Base-by-base conservation (phyloP, 164 flowering plant species). In the Piper betle region DNA sequence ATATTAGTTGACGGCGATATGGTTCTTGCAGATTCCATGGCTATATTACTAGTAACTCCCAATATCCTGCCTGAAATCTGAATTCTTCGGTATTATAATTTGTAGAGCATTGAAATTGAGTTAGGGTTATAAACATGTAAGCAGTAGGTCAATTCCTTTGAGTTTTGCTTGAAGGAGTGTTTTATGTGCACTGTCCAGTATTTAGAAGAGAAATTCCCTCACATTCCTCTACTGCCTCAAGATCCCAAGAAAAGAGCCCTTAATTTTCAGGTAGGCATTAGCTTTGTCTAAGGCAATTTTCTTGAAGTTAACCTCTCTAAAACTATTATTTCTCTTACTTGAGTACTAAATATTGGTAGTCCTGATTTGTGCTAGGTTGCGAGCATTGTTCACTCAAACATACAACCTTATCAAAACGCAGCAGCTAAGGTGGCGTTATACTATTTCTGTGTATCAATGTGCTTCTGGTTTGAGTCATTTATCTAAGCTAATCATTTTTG, bases 341-440 rank as follows among this genome's bases (percentile, higher is more conserved):
- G 11, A 10, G 11, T 6, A 6, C 46, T 6, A 6, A 42, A 42
- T 10, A 42, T 42, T 42, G 46, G 46, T 10, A 42, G 11, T 25
- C 6, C 46, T 42, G 46, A 42, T 10, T 42, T 42, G 46, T 55
- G 33, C 39, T 18, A 91, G 98, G 92, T 78, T 66, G 96, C 92
- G 68, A 87, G 73, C 73, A 80, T 88, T 64, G 91, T 91, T 64
- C 68, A 71, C 64, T 83, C 96, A 38, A 81, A 78, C 77, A 87
- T 91, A 74, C 98, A 91, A 62, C 95, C 96, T 62, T 74, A 77
- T 63, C 98, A 91, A 64, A 88, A 80, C 70, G 19, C 80, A 40
- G 67, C 61, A 57, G 71, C 78, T 18, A 64, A 82, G 63, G 97
- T 86, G 56, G 69, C 33, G 33, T 78, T 70, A 25, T 57, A 50